Evolutionary conservation across 179 eudicot species (phyloP).

Genomic region (Silene coronaria): DNA sequence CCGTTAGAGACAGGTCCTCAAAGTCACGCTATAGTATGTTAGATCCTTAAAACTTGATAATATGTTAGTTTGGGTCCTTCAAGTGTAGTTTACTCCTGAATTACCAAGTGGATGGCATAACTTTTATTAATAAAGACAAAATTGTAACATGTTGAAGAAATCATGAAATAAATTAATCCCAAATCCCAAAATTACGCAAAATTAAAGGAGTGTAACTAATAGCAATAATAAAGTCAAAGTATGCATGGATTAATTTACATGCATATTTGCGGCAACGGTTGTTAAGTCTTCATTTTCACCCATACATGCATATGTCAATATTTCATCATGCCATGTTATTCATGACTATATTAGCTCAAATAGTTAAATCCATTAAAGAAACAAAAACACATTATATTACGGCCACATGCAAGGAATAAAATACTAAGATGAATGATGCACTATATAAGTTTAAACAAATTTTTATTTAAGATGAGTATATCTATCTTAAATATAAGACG

Average conservation of each 20-base stretch:
- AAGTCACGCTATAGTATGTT: no score
- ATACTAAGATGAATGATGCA: no score
- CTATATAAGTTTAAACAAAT: no score
- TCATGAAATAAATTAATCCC: no score
- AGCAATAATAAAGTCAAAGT: neutral
- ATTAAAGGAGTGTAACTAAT: neutral
- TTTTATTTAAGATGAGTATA: no score
- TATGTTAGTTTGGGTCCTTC: no score
- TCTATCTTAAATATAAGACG: no score
- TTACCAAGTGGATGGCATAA: no score
- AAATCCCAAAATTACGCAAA: neutral
- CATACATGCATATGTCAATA: neutral
- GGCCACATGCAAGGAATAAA: neutral
- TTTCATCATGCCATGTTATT: neutral
- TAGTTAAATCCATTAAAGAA: neutral
- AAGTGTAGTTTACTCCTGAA: neutral
- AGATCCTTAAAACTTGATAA: no score
- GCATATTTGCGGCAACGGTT: conserved; percentile 6
- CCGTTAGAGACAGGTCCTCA: no score
- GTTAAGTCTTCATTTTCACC: conserved; percentile 1
- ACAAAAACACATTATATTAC: neutral
- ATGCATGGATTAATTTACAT: neutral
- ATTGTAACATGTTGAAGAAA: neutral
- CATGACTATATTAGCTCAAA: neutral
- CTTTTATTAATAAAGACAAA: no score